Base-by-base conservation (phyloP, 2,329 filamentous ascomycete genomes). In the Anisogramma anomala region DNA sequence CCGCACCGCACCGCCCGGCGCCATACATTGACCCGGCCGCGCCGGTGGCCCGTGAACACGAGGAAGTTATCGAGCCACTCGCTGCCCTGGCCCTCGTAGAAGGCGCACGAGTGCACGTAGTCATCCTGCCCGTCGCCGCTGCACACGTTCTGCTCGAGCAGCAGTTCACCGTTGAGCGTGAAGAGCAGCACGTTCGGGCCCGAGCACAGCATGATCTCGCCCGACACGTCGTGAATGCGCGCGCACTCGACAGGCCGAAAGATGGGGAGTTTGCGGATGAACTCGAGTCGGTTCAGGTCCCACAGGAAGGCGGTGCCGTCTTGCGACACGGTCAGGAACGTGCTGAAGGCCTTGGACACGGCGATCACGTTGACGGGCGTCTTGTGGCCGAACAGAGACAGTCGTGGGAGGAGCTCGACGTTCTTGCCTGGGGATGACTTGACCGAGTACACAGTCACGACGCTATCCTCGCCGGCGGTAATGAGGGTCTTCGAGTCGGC, bases 211-310 rank as follows among this genome's bases (percentile, higher is more conserved):
- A 93, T 72, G 34, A 98, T 86, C 53, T 94, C 85, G 9, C 91
- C 91, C 0, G 83, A 87, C 1, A 89, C 79, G 54, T 94, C 88
- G 56, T 94, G 94, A 59, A 98, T 87, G 9, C 74, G 72, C 1
- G 86, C 85, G 50, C 84, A 89, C 61, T 93, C 76, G 2, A 75
- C 66, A 0, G 68, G 61, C 4, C 74, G 69, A 3, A 68, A 67
- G 13, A 69, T 59, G 0, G 77, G 77, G 17, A 89, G 67, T 58
- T 78, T 82, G 33, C 86, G 77, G 5, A 96, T 79, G 53, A 94
- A 94, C 39, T 86, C 83, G 10, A 87, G 74, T 13, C 85, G 77
- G 58, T 96, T 98, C 3, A 98, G 70, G 58, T 96, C 91, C 91
- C 91, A 98, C 3, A 96, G 68, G 53, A 94, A 79, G 9, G 88